These are phyloP conservation scores for Metschnikowia baotianmanensis DNA, from an alignment of 805 yeast genomes.

Conservation along the genomic window DNA sequence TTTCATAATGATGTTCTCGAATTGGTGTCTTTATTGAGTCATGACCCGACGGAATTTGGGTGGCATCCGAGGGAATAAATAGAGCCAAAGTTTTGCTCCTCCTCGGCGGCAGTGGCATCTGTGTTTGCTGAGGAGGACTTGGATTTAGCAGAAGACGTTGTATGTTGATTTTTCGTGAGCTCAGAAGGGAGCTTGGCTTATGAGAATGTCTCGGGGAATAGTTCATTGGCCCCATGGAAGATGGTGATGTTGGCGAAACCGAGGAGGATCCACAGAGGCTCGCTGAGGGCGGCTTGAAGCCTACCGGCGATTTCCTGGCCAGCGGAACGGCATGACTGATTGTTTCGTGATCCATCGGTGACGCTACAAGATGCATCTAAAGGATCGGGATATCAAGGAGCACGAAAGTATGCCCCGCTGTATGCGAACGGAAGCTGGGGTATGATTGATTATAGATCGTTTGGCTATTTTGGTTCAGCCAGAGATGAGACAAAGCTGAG, in stretches of 20 bases:
- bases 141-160: conserved; percentile 37
- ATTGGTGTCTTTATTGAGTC: conserved; percentile 2
- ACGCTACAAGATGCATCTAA: conserved; percentile 6
- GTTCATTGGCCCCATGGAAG: conserved; percentile 24
- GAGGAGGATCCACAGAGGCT: conserved; percentile 6
- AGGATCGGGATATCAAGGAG: neutral
- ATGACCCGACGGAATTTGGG: neutral
- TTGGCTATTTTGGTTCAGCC: too few species aligned
- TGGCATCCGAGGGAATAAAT: conserved; percentile 7
- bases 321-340: conserved; percentile 1
- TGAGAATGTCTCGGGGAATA: conserved; percentile 40
- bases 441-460: neutral
- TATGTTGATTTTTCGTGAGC: conserved; percentile 33
- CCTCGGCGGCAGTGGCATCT: conserved; percentile 10
- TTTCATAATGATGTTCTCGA: neutral
- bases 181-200: conserved; percentile 26
- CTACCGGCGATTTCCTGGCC: conserved; percentile 8
- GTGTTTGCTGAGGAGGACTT: conserved; percentile 9
- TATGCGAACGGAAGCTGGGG: neutral
- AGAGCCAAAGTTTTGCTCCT: conserved; percentile 11
- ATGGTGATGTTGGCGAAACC: conserved; percentile 5
- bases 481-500: too few species aligned
- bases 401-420: neutral
- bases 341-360: conserved; percentile 9
- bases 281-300: conserved; percentile 11